Evolutionary conservation across 257 asterid species (phyloP), one percentile per base, ranked within the genome.

Genomic region (Nicotiana tomentosiformis): DNA sequence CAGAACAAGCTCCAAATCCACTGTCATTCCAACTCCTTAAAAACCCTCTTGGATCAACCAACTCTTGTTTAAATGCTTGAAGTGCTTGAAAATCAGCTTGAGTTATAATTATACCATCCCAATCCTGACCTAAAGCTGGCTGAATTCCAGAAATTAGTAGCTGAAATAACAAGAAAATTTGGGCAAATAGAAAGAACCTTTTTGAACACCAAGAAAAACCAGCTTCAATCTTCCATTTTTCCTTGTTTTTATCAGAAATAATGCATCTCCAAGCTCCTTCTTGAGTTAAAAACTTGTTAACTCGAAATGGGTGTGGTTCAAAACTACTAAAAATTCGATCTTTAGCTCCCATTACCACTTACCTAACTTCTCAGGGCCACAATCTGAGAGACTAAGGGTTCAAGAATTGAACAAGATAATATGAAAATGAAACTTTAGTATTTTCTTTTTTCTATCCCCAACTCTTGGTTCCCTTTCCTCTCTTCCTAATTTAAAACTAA

Each of bases 21-120:
- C 86, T 77, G 82, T 93, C 98, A 81, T 96, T 94, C 99, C 99
- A 96, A 95, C 97, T 92, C 53, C 62, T 85, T 84, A 96, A 85
- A 90, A 90, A 89, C 46, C 98, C 98, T 18, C 86, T 94, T 65
- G 98, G 98, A 83, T 96, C 99, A 84, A 89, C 53, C 61, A 96
- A 81, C 1, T 90, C 96, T 64, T 89, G 95, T 23, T 94, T 93
- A 88, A 96, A 92, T 8, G 97, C 95, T 85, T 96, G 95, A 26
- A 96, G 90, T 1, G 98, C 97, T 84, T 96, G 90, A 55, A 84
- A 91, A 58, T 96, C 98, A 26, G 93, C 91, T 81, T 91, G 86
- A 2, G 98, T 96, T 11, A 96, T 97, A 17, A 94, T 83, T 4
- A 96, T 81, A 3, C 98, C 98, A 83, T 96, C 99, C 99, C 99